A percentile compares a stretch with the other conserved stretches of the same genome.
Evolutionary conservation across 1,284 basidiomycete genomes (phyloP).

Genomic region (Cutaneotrichosporon dermatis): DNA sequence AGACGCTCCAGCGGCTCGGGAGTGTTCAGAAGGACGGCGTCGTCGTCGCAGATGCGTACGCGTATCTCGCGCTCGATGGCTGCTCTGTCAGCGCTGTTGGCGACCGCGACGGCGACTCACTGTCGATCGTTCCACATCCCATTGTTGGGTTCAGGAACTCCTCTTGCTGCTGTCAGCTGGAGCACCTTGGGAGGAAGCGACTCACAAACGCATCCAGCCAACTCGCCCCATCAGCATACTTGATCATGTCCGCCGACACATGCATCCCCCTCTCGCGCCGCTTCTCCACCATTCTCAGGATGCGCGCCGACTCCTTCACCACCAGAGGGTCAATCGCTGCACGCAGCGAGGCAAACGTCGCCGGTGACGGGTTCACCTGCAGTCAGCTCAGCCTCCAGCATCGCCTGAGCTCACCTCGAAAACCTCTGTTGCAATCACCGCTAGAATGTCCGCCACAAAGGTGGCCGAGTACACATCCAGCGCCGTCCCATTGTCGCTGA

Average conservation of each 20-base stretch:
- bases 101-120: slow-evolving; percentile 15
- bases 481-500: slow-evolving; percentile 19
- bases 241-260: slow-evolving; percentile 15
- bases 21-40: slow-evolving; percentile 23
- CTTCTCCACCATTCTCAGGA: slow-evolving; percentile 21
- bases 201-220: slow-evolving; percentile 37
- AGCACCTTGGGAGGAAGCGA: no score
- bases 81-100: slow-evolving; percentile 5
- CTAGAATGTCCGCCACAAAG: slow-evolving; percentile 32
- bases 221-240: slow-evolving; percentile 20
- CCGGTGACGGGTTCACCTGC: slow-evolving; percentile 29
- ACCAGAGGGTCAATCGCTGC: slow-evolving; percentile 30
- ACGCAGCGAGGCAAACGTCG: slow-evolving; percentile 23
- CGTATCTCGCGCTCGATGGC: slow-evolving; percentile 34
- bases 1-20: slow-evolving; percentile 27
- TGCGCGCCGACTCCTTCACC: slow-evolving; percentile 17
- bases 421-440: slow-evolving; percentile 33
- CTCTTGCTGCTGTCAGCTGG: slow-evolving; percentile 12
- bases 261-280: slow-evolving; percentile 25
- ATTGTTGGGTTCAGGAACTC: slow-evolving; percentile 27
- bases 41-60: slow-evolving; percentile 32
- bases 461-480: slow-evolving; percentile 25
- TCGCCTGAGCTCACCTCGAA: slow-evolving; percentile 30
- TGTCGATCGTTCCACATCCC: slow-evolving; percentile 33
- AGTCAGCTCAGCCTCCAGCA: not conserved